A percentile compares a stretch with the other conserved stretches of the same genome.
Conservation (phyloP, 1,284 basidiomycete species). For the Athelia sp. region DNA sequence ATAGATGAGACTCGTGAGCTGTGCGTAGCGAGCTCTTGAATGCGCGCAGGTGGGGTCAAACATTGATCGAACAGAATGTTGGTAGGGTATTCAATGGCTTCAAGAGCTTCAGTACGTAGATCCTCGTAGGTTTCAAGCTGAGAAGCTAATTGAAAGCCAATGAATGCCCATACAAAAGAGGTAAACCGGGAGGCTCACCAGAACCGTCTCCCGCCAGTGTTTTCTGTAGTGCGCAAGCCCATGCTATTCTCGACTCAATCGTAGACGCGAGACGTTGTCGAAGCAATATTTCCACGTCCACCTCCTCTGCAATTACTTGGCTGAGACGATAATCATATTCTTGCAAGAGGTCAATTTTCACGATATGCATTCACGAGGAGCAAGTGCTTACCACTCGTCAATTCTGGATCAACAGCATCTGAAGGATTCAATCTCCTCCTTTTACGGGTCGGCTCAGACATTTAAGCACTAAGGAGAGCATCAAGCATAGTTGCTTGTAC, state of each 20-base stretch:
- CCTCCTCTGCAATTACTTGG: constrained; percentile 30
- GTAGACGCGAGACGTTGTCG: constrained; percentile 50
- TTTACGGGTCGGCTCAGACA: too few species aligned
- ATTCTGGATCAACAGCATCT: too few species aligned
- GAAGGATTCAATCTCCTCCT: too few species aligned
- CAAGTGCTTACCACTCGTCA: too few species aligned
- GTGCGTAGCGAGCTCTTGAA: constrained; percentile 12
- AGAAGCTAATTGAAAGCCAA: not conserved
- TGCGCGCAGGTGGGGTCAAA: constrained; percentile 16
- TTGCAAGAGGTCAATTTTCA: too few species aligned
- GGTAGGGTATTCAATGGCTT: constrained; percentile 47
- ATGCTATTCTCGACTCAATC: constrained; percentile 57
- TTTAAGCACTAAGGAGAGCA: too few species aligned
- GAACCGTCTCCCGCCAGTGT: constrained; percentile 32
- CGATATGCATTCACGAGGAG: too few species aligned
- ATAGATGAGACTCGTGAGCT: constrained; percentile 10
- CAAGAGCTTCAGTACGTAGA: constrained; percentile 52
- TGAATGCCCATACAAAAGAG: constrained; percentile 26
- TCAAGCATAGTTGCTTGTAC: too few species aligned
- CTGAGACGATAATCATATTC: too few species aligned
- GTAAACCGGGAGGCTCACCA: constrained; percentile 8
- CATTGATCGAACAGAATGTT: constrained; percentile 44
- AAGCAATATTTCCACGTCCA: constrained; percentile 61
- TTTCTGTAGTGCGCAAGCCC: constrained; percentile 58
- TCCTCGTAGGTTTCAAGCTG: constrained; percentile 18